A percentile compares a stretch with the other conserved stretches of the same genome.
Conservation (phyloP, 768 basidiomycete species). For the Tylopilus intermedius region DNA sequence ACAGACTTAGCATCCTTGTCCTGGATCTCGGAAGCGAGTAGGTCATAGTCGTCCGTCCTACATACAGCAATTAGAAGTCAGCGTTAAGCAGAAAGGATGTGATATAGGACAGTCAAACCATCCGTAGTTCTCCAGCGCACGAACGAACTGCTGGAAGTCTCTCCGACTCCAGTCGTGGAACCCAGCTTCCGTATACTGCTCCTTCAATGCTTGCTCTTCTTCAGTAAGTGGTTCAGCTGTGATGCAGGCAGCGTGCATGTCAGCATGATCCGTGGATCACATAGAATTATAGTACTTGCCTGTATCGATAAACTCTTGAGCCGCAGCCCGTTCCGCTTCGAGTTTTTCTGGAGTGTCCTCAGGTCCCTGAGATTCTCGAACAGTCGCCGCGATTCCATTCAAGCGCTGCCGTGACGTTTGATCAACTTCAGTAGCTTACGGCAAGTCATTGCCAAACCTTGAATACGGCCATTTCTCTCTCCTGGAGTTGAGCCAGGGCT, state of each 20-base stretch:
- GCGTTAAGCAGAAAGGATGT: neutral
- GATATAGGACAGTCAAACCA: constrained; percentile 45
- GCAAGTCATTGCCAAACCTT: constrained; percentile 42
- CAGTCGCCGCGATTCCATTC: constrained; percentile 61
- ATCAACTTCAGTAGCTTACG: neutral
- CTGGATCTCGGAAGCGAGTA: constrained; percentile 78
- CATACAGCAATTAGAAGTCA: neutral
- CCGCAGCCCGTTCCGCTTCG: constrained; percentile 71
- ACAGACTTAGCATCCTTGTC: constrained; percentile 81
- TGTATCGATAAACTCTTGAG: constrained; percentile 84
- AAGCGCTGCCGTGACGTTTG: constrained; percentile 38
- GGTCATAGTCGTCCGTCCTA: constrained; percentile 60
- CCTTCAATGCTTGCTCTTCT: constrained; percentile 79
- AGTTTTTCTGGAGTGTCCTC: constrained; percentile 81
- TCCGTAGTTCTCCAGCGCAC: constrained; percentile 73
- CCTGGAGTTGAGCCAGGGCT: constrained; percentile 74
- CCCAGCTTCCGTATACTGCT: constrained; percentile 67
- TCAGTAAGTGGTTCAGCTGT: constrained; percentile 90
- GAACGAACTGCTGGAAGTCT: constrained; percentile 89
- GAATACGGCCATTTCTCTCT: constrained; percentile 77
- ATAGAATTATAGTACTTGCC: constrained; percentile 38
- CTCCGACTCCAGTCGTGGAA: constrained; percentile 90
- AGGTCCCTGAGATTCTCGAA: constrained; percentile 60
- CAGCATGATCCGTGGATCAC: neutral
- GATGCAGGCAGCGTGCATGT: neutral